These are phyloP conservation scores for Populus pruinosa DNA, from an alignment of 345 rosid species.

Conservation along the genomic window DNA sequence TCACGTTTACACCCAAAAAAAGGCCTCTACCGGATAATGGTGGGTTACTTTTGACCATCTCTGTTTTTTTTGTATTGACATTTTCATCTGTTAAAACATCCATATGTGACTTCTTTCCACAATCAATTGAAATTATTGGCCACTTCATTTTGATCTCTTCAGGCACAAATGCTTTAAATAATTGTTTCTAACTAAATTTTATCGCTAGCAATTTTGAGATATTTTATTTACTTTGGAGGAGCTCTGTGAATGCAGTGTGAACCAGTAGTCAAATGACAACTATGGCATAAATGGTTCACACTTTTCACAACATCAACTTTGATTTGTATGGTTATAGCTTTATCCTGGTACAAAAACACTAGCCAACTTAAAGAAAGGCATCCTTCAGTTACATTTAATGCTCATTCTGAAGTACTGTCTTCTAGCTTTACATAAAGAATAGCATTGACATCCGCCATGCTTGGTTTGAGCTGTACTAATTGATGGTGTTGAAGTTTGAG, in stretches of 20 bases:
- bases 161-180: neutral
- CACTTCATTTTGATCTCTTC: neutral
- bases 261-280: neutral
- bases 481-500: neutral
- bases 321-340: neutral
- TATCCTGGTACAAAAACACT: too few relatives aligned
- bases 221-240: neutral
- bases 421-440: too few relatives aligned
- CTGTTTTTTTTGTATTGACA: neutral
- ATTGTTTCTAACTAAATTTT: neutral
- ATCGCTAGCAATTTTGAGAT: neutral
- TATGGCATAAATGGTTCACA: neutral
- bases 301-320: neutral
- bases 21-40: slow-evolving; percentile 65
- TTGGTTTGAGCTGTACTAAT: neutral
- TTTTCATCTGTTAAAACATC: neutral
- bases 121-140: neutral
- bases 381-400: too few relatives aligned
- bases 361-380: too few relatives aligned
- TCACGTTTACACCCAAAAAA: slow-evolving; percentile 59
- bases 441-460: neutral
- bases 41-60: slow-evolving; percentile 20
- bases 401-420: too few relatives aligned
- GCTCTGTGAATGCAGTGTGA: neutral
- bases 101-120: neutral